Evolutionary conservation across 2,329 filamentous ascomycete genomes (phyloP).

Genomic region (Monosporascus sp.): DNA sequence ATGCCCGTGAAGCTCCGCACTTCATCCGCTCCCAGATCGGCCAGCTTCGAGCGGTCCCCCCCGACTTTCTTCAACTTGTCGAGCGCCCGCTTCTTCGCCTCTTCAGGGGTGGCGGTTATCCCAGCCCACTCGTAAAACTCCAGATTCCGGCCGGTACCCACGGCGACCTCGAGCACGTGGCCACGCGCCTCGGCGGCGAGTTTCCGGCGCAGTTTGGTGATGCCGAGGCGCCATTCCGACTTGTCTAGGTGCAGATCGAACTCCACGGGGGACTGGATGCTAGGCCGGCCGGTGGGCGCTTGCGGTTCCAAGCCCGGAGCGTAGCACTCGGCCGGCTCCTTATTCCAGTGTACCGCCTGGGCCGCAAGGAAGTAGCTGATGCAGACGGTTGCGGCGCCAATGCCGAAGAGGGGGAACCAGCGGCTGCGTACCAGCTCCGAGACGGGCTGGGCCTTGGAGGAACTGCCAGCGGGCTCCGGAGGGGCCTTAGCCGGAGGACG

Average conservation of each 20-base stretch:
- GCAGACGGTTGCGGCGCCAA: slow-evolving; percentile 38
- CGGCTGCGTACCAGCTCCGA: slow-evolving; percentile 29
- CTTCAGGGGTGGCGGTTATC: slow-evolving; percentile 14
- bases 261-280: slow-evolving; percentile 43
- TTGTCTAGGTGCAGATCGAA: slow-evolving; percentile 56
- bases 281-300: slow-evolving; percentile 43
- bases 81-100: slow-evolving; percentile 14
- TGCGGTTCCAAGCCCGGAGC: slow-evolving; percentile 29
- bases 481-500: neutral
- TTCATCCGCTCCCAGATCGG: slow-evolving; percentile 2
- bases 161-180: slow-evolving; percentile 57
- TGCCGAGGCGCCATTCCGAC: slow-evolving; percentile 53
- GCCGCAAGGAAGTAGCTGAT: slow-evolving; percentile 43
- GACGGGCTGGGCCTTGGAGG: slow-evolving; percentile 4
- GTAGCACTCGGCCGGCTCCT: slow-evolving; percentile 18
- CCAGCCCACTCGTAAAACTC: slow-evolving; percentile 52
- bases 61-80: slow-evolving; percentile 10
- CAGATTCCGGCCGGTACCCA: slow-evolving; percentile 59
- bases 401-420: slow-evolving; percentile 41
- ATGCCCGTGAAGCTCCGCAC: slow-evolving; percentile 56
- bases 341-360: slow-evolving; percentile 17
- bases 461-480: neutral
- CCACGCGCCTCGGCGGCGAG: slow-evolving; percentile 46
- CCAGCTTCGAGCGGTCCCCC: slow-evolving; percentile 1
- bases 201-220: slow-evolving; percentile 43